Evolutionary conservation across 2,329 filamentous ascomycete genomes (phyloP).

Genomic region (Corniculantispora saksenae): DNA sequence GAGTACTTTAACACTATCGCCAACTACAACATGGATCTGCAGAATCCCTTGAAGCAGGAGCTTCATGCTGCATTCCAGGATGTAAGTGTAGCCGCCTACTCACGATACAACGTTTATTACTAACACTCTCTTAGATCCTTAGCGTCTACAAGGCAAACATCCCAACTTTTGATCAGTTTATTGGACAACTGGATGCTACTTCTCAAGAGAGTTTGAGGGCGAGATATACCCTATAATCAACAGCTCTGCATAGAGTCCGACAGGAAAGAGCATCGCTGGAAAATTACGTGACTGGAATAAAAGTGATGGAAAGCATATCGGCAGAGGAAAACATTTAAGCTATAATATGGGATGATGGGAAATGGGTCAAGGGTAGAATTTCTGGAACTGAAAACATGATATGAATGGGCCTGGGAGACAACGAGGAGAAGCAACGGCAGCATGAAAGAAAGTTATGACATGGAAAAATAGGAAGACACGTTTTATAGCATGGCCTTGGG

Average conservation of each 20-base stretch:
- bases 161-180: slow-evolving; percentile 58
- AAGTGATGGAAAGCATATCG: slow-evolving; percentile 21
- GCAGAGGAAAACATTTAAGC: neutral
- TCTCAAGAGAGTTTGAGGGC: slow-evolving; percentile 52
- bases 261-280: neutral
- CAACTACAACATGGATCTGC: slow-evolving; percentile 65
- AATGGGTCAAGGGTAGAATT: neutral
- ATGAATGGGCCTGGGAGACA: slow-evolving; percentile 13
- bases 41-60: slow-evolving; percentile 62
- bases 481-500: slow-evolving; percentile 16
- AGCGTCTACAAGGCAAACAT: slow-evolving; percentile 60
- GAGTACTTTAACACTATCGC: slow-evolving; percentile 86
- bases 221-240: slow-evolving; percentile 45
- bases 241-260: too few relatives aligned
- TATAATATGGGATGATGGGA: slow-evolving; percentile 16
- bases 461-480: neutral
- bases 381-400: neutral
- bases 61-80: slow-evolving; percentile 74
- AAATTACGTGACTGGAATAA: neutral
- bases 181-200: slow-evolving; percentile 49
- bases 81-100: slow-evolving; percentile 49
- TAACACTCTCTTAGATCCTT: slow-evolving; percentile 44
- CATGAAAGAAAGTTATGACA: slow-evolving; percentile 14
- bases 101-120: neutral
- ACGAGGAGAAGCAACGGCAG: slow-evolving; percentile 5